Percentiles rank a stretch among this genome's conserved stretches.
phyloP scores from a whole-genome alignment of 2,329 filamentous ascomycete genomes.

The Ophiostoma fasciatum region DNA sequence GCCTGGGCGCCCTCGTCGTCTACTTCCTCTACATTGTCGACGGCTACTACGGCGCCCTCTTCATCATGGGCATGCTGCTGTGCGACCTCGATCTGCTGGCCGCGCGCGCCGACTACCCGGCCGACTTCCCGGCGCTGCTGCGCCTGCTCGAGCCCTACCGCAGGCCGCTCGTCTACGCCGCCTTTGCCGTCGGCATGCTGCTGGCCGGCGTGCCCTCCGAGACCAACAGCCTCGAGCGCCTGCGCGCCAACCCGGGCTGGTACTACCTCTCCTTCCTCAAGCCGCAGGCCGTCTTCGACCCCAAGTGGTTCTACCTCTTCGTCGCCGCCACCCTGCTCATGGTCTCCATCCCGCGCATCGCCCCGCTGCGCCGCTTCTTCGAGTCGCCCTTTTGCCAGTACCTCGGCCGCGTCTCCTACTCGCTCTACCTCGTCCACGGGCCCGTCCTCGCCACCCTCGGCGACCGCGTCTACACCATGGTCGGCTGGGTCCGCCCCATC shows the following conservation, averaged over 20 bases:
- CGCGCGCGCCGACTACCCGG: conserved; percentile 16
- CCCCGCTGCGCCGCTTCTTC: conserved; percentile 42
- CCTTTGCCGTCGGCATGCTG: conserved; percentile 37
- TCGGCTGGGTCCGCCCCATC: conserved; percentile 34
- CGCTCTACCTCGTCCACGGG: conserved; percentile 50
- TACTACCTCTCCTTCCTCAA: conserved; percentile 44
- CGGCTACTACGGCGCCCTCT: conserved; percentile 46
- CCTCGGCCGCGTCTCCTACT: conserved; percentile 46
- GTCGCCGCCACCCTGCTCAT: conserved; percentile 44
- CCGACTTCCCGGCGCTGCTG: conserved; percentile 36
- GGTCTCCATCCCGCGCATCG: conserved; percentile 39
- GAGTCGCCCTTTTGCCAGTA: conserved; percentile 44
- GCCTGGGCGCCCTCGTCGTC: conserved; percentile 35
- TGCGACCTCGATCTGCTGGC: conserved; percentile 45
- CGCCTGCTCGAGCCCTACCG: conserved; percentile 31
- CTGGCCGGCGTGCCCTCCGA: conserved; percentile 46
- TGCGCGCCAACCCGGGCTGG: conserved; percentile 45
- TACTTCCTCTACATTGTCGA: conserved; percentile 58
- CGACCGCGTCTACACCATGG: conserved; percentile 47
- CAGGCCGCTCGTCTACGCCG: conserved; percentile 32
- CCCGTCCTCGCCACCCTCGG: conserved; percentile 44
- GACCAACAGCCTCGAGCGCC: conserved; percentile 28
- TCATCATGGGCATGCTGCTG: conserved; percentile 45
- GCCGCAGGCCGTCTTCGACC: conserved; percentile 49
- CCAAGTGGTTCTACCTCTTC: conserved; percentile 55